Evolutionary conservation across 192 early-diverging fungal genomes (phyloP), one percentile per base, ranked within the genome.

Genomic region (Coemansia furcata): DNA sequence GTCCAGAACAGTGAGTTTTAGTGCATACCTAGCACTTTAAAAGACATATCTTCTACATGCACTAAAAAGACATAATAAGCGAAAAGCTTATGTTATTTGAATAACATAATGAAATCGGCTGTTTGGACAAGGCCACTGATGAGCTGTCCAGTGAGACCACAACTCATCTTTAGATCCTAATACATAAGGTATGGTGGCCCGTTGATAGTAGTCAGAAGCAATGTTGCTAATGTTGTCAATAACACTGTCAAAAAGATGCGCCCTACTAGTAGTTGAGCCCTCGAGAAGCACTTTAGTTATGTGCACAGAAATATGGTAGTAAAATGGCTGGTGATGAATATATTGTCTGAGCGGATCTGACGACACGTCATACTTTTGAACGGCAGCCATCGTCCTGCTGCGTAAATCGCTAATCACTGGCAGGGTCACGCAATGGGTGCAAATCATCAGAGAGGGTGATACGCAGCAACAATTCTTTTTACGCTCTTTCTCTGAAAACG

Each of bases 231-330:
- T 86, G 75, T 91, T 91, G 69, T 84, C 83, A 43, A 90, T 87
- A 49, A 93, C 78, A 3, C 84, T 84, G 69, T 90, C 89, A 26
- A 93, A 65, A 63, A 92, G 69, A 49, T 91, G 90, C 0, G 90
- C 89, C 54, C 90, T 87, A n/a, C 87, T 89, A 9, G 85, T 84
- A 0, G 70, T 84, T 85, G n/a, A n/a, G 19, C 76, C 77, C 29
- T 82, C 84, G 49, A 85, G 72, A 10, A 81, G 67, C 7, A 91
- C 72, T 72, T 90, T 86, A 11, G 89, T 89, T 19, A 91, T 79
- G 64, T 94, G 92, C 17, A 94, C 72, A 68, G 92, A 91, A 39
- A 94, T 86, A 44, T 92, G 92, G 63, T 94, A 94, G 68, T 94
- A 94, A 7, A 85, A 87, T 5, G 92, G 92, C 70, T 91, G 89